A percentile compares a stretch with the other conserved stretches of the same genome.
Conservation (phyloP, 495 filamentous ascomycete genomes). For the Annulohypoxylon maeteangense region DNA sequence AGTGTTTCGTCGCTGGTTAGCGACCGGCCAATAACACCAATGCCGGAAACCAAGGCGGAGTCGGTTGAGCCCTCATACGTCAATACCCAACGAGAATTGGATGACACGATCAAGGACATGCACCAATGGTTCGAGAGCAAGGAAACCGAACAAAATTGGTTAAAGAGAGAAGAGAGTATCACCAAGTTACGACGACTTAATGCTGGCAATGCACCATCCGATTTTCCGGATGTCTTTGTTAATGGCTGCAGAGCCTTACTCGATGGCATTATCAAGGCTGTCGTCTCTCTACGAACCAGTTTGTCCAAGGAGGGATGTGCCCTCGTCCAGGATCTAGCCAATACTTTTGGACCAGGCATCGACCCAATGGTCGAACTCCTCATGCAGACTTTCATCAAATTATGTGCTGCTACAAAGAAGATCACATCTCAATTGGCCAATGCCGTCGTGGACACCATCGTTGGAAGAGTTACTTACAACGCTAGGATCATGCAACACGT, state of each 20-base stretch:
- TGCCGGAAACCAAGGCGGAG: conserved; percentile 69
- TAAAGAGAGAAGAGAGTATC: conserved; percentile 80
- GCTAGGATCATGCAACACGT: conserved; percentile 85
- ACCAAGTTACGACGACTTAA: conserved; percentile 79
- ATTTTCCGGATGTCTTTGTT: conserved; percentile 76
- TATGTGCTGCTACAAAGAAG: conserved; percentile 88
- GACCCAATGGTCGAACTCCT: conserved; percentile 92
- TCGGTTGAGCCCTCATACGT: conserved; percentile 82
- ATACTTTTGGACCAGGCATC: conserved; percentile 76
- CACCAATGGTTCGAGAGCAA: conserved; percentile 82
- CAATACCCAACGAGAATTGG: conserved; percentile 81
- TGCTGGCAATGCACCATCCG: conserved; percentile 83
- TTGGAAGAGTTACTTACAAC: conserved; percentile 81
- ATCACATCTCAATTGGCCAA: conserved; percentile 85
- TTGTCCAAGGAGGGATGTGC: conserved; percentile 85
- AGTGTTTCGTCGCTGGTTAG: conserved; percentile 61
- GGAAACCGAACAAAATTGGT: conserved; percentile 92
- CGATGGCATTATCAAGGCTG: conserved; percentile 90
- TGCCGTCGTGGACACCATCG: conserved; percentile 75
- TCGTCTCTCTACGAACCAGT: conserved; percentile 88
- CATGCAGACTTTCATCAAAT: conserved; percentile 87
- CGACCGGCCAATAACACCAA: conserved; percentile 61
- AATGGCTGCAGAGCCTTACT: conserved; percentile 75
- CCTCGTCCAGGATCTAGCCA: conserved; percentile 86
- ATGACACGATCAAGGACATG: conserved; percentile 86